Conservation (phyloP, 805 yeast species). For the Komagataella ulmi region DNA sequence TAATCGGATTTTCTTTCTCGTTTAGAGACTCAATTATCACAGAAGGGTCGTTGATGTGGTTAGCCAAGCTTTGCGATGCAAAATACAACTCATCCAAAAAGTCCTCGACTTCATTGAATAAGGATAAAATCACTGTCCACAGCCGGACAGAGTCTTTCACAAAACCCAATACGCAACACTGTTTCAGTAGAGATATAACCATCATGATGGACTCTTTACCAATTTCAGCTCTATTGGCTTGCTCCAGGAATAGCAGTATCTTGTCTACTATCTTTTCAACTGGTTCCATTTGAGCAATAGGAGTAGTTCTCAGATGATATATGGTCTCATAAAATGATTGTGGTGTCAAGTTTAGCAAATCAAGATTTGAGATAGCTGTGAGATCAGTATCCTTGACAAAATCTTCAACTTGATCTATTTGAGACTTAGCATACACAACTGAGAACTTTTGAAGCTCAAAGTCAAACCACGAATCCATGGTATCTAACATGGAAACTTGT, state of each 20-base stretch:
- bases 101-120: neutral
- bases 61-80: neutral
- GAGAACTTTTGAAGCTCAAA: constrained; percentile 8
- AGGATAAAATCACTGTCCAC: neutral
- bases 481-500: neutral
- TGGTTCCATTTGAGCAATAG: neutral
- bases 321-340: neutral
- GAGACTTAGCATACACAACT: neutral
- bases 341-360: neutral
- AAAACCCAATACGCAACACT: neutral
- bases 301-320: neutral
- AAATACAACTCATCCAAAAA: neutral
- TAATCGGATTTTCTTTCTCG: neutral
- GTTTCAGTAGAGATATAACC: neutral
- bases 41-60: neutral
- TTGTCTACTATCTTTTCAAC: neutral
- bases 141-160: neutral
- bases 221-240: neutral
- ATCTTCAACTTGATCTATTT: constrained; percentile 6
- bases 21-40: neutral
- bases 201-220: neutral
- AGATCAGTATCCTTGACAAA: neutral
- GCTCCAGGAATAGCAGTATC: neutral
- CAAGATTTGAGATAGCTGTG: neutral
- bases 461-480: constrained; percentile 7